Evolutionary conservation across 1,284 basidiomycete genomes (phyloP), one percentile per base, ranked within the genome.

Genomic region (Trametes sp.): DNA sequence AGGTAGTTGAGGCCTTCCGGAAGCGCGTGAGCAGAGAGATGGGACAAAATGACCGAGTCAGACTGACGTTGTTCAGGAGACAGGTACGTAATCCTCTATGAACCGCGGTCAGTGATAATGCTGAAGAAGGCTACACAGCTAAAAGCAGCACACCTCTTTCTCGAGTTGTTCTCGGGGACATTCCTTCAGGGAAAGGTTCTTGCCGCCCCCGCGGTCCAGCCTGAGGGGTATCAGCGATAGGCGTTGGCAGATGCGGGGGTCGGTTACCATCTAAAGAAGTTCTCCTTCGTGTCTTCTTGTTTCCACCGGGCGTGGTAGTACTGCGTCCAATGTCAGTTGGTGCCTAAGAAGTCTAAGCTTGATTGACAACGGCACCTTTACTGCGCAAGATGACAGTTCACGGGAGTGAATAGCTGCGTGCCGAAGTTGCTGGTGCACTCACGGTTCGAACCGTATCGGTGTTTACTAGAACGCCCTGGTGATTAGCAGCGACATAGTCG

Each of bases 201-300:
- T 90, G 2, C 91, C 92, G 1, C 76, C 84, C 0, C 92, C 92
- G 54, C 81, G 73, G 69, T 94, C 91, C 8, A 94, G 82, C 90
- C 90, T 92, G 62, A 14, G n/a, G 38, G 6, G 46, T 10, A 36
- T 66, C 38, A 54, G 49, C 28, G 35, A 36, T 11, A 44, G 50
- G 35, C 29, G 23, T 14, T n/a, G 31, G 31, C 44, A 49, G 61
- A 2, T 55, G 50, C 8, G 13, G 21, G 8, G 38, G 7, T 52
- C 14, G 4, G 55, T 35, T 33, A 85, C 87, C 89, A 92, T 69
- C 81, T 78, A 76, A 92, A 93, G 72, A 93, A 92, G 73, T 91
- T 92, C 57, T 90, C 87, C 26, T 71, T 70, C 0, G 88, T 90
- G 65, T 90, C 84, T 5, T 82, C 81, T 54, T 84, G 80, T 68